Conservation (phyloP, 371 early-diverging fungal species). For the Lichtheimia hyalospora region DNA sequence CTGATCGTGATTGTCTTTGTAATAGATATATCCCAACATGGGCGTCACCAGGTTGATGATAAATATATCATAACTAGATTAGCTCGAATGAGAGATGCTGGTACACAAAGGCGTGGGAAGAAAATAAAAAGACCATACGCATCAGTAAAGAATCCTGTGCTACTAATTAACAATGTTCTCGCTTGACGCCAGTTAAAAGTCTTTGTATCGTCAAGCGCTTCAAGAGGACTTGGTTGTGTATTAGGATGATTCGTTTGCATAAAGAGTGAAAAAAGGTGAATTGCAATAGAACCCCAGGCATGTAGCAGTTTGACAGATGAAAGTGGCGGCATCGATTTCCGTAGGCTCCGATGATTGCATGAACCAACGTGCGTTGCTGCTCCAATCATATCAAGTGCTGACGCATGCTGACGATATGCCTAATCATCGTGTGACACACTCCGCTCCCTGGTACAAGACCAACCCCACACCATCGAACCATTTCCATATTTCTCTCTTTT, state of each 20-base stretch:
- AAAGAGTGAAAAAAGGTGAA: too few species aligned
- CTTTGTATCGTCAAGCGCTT: constrained; percentile 15
- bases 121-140: constrained; percentile 29
- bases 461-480: background rate
- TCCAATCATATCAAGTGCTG: background rate
- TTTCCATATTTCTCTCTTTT: background rate
- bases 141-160: constrained; percentile 60
- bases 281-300: too few species aligned
- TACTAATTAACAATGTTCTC: constrained; percentile 13
- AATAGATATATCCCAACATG: constrained; percentile 71
- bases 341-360: too few species aligned
- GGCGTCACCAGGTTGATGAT: constrained; percentile 71
- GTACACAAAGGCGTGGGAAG: too few species aligned
- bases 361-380: too few species aligned
- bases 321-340: too few species aligned
- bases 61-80: constrained; percentile 52
- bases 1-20: constrained; percentile 24
- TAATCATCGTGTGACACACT: background rate
- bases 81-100: background rate
- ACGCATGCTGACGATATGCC: background rate
- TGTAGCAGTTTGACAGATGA: too few species aligned
- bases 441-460: background rate
- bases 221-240: constrained; percentile 3
- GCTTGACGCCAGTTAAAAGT: constrained; percentile 16
- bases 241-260: background rate